Evolutionary conservation across 495 filamentous ascomycete genomes (phyloP).

Genomic region (Antarctomyces pellizariae): DNA sequence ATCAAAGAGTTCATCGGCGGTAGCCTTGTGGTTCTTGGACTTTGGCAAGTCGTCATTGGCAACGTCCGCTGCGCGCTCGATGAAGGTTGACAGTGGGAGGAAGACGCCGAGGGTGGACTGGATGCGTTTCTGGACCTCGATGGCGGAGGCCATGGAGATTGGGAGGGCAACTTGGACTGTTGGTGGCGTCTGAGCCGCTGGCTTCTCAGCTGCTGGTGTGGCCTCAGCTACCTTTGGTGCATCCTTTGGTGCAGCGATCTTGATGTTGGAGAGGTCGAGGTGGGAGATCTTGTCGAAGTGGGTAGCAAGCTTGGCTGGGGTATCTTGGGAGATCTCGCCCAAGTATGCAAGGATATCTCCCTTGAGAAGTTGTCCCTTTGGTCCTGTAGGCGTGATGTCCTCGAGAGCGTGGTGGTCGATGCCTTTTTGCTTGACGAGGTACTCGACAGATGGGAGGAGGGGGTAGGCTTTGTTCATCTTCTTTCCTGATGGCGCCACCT

Average conservation of each 20-base stretch:
- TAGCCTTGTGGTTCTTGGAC: constrained; percentile 30
- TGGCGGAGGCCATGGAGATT: constrained; percentile 52
- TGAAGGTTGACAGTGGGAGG: constrained; percentile 68
- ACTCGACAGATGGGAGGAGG: constrained; percentile 64
- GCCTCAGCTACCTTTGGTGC: constrained; percentile 18
- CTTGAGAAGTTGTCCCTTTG: constrained; percentile 76
- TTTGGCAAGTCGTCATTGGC: constrained; percentile 71
- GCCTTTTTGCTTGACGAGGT: constrained; percentile 55
- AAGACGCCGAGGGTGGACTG: constrained; percentile 50
- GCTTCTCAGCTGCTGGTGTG: constrained; percentile 16
- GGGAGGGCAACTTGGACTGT: constrained; percentile 39
- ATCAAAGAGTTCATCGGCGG: constrained; percentile 68
- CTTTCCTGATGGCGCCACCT: constrained; percentile 18
- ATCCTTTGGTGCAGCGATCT: constrained; percentile 34
- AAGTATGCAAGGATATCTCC: constrained; percentile 87
- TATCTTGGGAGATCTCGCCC: constrained; percentile 43
- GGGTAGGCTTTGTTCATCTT: constrained; percentile 51
- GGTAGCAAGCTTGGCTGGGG: constrained; percentile 41
- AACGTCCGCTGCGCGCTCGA: constrained; percentile 56
- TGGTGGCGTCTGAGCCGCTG: constrained; percentile 23
- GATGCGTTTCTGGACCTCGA: constrained; percentile 58
- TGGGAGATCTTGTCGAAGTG: constrained; percentile 53
- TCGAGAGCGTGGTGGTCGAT: constrained; percentile 45
- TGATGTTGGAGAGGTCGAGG: constrained; percentile 88
- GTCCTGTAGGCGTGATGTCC: constrained; percentile 70